Evolutionary conservation across 2,329 filamentous ascomycete genomes (phyloP).

Genomic region (Clarireedia hainanense): DNA sequence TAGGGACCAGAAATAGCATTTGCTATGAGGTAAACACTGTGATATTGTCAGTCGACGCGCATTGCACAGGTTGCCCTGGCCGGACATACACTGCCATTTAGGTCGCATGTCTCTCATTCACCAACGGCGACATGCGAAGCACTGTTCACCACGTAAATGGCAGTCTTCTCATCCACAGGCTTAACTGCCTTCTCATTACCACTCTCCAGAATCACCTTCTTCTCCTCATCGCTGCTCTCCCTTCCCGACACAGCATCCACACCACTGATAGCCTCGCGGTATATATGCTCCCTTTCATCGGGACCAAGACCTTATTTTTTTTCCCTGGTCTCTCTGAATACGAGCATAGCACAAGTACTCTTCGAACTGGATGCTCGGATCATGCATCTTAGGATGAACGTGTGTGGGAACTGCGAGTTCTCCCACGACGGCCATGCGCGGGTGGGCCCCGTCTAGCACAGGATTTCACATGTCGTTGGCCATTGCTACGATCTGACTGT

Average conservation of each 20-base stretch:
- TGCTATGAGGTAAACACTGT: conserved; percentile 24
- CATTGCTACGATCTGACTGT: background rate
- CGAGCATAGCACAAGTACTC: conserved; percentile 30
- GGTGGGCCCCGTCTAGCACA: conserved; percentile 6
- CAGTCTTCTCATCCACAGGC: background rate
- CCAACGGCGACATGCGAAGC: conserved; percentile 25
- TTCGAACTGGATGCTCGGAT: conserved; percentile 18
- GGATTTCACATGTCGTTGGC: conserved; percentile 8
- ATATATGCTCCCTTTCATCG: conserved; percentile 17
- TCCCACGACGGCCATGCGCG: conserved; percentile 5
- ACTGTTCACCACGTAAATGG: conserved; percentile 30
- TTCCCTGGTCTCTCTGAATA: conserved; percentile 23
- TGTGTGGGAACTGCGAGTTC: background rate
- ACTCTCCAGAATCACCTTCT: background rate
- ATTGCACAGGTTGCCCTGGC: background rate
- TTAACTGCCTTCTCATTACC: background rate
- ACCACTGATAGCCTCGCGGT: conserved; percentile 8
- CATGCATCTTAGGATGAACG: background rate
- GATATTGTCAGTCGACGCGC: background rate
- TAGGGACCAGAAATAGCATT: conserved; percentile 18
- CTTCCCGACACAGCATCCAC: background rate
- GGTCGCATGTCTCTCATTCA: conserved; percentile 34
- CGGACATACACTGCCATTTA: conserved; percentile 33
- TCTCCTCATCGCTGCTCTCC: conserved; percentile 8
- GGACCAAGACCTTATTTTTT: conserved; percentile 11